Evolutionary conservation across 768 basidiomycete genomes (phyloP).

Genomic region (Tubosaeta sp.): DNA sequence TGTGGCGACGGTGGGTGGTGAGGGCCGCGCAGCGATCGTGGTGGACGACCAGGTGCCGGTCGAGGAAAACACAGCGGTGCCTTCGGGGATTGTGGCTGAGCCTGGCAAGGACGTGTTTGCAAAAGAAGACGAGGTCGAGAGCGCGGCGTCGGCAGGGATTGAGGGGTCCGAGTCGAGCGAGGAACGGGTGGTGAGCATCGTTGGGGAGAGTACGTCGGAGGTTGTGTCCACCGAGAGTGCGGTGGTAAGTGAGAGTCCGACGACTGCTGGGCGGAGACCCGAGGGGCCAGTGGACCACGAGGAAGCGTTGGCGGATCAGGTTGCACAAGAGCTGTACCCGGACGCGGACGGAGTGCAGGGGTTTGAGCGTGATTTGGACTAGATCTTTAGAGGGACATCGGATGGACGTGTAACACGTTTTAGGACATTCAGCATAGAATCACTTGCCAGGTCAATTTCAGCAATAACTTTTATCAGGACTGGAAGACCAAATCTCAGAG

Average conservation of each 20-base stretch:
- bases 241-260: background rate
- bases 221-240: background rate
- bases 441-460: no score
- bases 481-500: no score
- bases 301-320: conserved; percentile 49
- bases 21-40: conserved; percentile 53
- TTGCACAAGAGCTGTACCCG: conserved; percentile 52
- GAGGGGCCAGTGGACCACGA: conserved; percentile 47
- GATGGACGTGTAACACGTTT: background rate
- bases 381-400: background rate
- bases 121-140: conserved; percentile 46
- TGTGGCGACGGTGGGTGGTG: conserved; percentile 47
- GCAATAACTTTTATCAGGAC: no score
- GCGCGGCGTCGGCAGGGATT: conserved; percentile 20
- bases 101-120: conserved; percentile 77
- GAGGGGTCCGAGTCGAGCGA: conserved; percentile 3
- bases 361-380: background rate
- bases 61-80: conserved; percentile 35
- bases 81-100: conserved; percentile 54
- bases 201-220: background rate
- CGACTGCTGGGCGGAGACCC: conserved; percentile 13
- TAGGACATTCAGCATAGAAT: background rate
- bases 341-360: conserved; percentile 16
- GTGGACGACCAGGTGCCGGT: conserved; percentile 38
- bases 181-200: conserved; percentile 37